These are phyloP conservation scores for Aphanomyces astaci DNA, from an alignment of 352 stramenopile genomes.

Conservation along the genomic window DNA sequence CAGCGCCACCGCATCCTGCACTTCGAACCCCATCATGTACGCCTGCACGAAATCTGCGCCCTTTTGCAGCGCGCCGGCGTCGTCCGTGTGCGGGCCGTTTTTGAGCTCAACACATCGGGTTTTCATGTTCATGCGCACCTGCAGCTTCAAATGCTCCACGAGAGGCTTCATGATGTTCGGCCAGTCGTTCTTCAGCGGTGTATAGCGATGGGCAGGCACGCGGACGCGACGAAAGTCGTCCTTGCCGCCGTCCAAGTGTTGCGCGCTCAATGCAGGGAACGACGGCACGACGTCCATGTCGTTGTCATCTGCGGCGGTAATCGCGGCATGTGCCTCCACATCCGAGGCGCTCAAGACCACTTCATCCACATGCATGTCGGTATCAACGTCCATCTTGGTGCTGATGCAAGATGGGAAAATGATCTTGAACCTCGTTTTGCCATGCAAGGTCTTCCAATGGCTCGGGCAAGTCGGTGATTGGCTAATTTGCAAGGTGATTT, in stretches of 20 bases:
- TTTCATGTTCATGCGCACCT: slow-evolving; percentile 99
- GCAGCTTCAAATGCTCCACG: slow-evolving; percentile 97
- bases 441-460: slow-evolving; percentile 3
- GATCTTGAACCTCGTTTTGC: neutral
- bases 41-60: slow-evolving; percentile 96
- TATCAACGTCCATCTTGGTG: slow-evolving; percentile 5
- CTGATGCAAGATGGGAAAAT: neutral
- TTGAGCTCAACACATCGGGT: slow-evolving; percentile 97
- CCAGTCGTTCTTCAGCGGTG: slow-evolving; percentile 98
- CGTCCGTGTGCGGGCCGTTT: slow-evolving; percentile 90
- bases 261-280: slow-evolving; percentile 71
- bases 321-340: slow-evolving; percentile 37
- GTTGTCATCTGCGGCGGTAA: slow-evolving; percentile 41
- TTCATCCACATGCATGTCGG: slow-evolving; percentile 20
- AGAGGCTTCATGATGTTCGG: slow-evolving; percentile 98
- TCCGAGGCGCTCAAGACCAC: slow-evolving; percentile 39
- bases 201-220: slow-evolving; percentile 96
- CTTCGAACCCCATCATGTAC: slow-evolving; percentile 99
- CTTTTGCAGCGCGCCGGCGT: slow-evolving; percentile 94
- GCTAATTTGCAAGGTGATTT: neutral
- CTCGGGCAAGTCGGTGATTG: neutral
- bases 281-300: slow-evolving; percentile 42
- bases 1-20: slow-evolving; percentile 95
- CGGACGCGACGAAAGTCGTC: slow-evolving; percentile 95
- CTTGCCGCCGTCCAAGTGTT: slow-evolving; percentile 75